A percentile compares a stretch with the other conserved stretches of the same genome.
Evolutionary conservation across 2,329 filamentous ascomycete genomes (phyloP).

Genomic region (Scedosporium dehoogii): DNA sequence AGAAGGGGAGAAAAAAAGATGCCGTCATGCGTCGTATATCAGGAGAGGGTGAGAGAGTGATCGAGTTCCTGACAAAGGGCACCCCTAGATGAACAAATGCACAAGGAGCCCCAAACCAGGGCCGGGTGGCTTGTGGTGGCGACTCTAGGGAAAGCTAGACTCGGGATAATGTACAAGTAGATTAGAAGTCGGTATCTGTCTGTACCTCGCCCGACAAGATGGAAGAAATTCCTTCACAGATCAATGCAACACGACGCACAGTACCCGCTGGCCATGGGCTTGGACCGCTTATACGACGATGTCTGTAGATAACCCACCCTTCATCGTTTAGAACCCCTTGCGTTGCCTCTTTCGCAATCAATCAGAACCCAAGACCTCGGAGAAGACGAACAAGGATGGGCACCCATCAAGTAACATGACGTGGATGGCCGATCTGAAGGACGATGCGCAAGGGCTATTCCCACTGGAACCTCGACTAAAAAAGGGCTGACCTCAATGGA

Average conservation of each 20-base stretch:
- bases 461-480: too few relatives aligned
- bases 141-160: background rate
- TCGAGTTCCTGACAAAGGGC: background rate
- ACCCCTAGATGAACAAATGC: background rate
- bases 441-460: background rate
- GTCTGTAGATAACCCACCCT: background rate
- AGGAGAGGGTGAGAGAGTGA: background rate
- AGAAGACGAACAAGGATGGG: background rate
- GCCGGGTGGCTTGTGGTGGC: background rate
- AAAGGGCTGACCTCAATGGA: too few relatives aligned
- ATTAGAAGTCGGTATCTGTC: background rate
- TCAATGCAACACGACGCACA: background rate
- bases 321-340: background rate
- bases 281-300: background rate
- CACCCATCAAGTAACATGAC: background rate
- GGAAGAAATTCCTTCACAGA: too few relatives aligned
- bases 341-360: constrained; percentile 3
- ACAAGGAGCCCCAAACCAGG: background rate
- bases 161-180: background rate
- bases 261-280: background rate
- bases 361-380: background rate
- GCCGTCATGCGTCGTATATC: background rate
- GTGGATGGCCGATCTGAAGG: background rate
- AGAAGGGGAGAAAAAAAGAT: constrained; percentile 5
- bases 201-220: background rate